Percentiles rank a stretch among this genome's conserved stretches.
These are phyloP conservation scores for Filobasidium wieringae DNA, from an alignment of 768 basidiomycete species.

Conservation along the genomic window DNA sequence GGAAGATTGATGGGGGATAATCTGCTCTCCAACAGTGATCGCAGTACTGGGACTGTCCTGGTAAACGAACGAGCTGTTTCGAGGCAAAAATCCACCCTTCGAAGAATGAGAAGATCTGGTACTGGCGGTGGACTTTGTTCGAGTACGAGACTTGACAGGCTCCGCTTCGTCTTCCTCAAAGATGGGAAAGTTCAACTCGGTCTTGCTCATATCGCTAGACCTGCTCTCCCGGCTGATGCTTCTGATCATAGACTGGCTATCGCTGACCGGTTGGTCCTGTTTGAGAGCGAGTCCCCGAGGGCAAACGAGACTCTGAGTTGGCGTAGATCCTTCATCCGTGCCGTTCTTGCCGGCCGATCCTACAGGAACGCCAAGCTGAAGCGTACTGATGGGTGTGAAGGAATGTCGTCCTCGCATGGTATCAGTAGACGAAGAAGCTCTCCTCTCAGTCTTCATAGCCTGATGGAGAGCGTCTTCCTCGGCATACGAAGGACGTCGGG, in stretches of 20 bases:
- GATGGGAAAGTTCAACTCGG: conserved; percentile 5
- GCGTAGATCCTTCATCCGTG: conserved; percentile 7
- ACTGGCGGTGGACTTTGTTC: neutral
- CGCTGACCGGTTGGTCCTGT: neutral
- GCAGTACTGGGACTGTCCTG: neutral
- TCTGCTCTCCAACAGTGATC: neutral
- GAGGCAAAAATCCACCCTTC: neutral
- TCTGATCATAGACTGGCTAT: neutral
- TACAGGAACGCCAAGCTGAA: neutral
- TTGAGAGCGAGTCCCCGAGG: neutral
- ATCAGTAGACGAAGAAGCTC: conserved; percentile 3
- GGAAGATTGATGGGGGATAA: neutral
- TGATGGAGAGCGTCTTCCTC: neutral
- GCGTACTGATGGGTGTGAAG: conserved; percentile 4
- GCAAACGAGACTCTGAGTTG: conserved; percentile 10
- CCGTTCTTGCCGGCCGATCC: neutral
- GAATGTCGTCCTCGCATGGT: conserved; percentile 6
- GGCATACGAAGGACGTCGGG: neutral
- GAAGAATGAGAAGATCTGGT: neutral
- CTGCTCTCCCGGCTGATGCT: conserved; percentile 5
- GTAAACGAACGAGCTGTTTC: neutral
- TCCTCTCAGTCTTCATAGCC: conserved; percentile 1
- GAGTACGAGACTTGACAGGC: neutral
- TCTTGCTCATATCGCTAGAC: neutral
- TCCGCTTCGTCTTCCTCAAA: conserved; percentile 11